Conservation (phyloP, 768 basidiomycete species). For the Tulasnella sp. region DNA sequence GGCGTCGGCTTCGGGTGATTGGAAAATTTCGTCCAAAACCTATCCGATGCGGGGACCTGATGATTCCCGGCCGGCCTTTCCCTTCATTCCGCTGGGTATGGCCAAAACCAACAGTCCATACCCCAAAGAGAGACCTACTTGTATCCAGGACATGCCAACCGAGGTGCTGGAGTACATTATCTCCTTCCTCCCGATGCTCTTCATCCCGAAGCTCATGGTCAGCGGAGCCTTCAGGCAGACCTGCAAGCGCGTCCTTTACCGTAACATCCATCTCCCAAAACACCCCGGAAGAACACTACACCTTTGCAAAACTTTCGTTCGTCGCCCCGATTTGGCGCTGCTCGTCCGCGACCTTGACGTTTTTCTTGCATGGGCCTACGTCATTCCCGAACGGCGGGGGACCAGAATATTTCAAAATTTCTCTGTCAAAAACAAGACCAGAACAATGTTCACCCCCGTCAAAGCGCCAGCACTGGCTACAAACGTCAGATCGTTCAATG, state of each 20-base stretch:
- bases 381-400: neutral
- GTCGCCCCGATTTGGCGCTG: neutral
- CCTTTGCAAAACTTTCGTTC: slow-evolving; percentile 1
- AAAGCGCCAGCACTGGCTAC: neutral
- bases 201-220: neutral
- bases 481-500: neutral
- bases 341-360: neutral
- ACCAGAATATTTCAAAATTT: neutral
- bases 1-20: too few species aligned
- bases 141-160: neutral
- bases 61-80: too few species aligned
- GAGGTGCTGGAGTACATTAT: neutral
- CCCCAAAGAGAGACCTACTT: too few species aligned
- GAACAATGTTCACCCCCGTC: neutral
- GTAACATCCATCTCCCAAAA: neutral
- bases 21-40: too few species aligned
- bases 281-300: neutral
- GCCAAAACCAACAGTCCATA: too few species aligned
- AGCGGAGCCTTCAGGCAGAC: neutral
- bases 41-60: too few species aligned
- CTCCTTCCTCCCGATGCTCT: neutral
- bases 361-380: neutral
- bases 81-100: too few species aligned
- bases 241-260: neutral
- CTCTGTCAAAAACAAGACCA: neutral